phyloP scores from a whole-genome alignment of 1,284 basidiomycete species.

The Hymenochaete sp. region DNA sequence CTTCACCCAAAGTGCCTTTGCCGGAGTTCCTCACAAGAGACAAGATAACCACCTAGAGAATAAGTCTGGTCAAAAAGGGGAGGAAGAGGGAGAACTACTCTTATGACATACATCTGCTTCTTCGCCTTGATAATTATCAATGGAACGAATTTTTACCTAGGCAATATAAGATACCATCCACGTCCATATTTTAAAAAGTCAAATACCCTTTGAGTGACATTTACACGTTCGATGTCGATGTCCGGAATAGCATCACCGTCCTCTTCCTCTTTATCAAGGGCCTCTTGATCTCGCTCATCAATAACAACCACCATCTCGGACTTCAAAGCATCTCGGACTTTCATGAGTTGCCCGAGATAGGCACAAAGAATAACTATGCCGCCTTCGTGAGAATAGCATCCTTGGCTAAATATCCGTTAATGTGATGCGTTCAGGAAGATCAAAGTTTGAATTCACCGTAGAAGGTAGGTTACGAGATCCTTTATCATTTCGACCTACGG shows the following conservation, averaged over 20 bases:
- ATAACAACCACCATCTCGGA: conserved; percentile 50
- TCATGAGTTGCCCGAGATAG: conserved; percentile 63
- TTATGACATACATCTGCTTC: conserved; percentile 41
- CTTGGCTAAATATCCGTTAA: conserved; percentile 36
- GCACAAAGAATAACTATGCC: conserved; percentile 71
- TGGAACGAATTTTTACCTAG: conserved; percentile 62
- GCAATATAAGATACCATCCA: too few relatives aligned
- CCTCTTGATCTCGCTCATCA: conserved; percentile 59
- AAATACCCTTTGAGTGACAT: conserved; percentile 40
- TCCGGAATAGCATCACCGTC: conserved; percentile 30
- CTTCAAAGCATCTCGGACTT: conserved; percentile 42
- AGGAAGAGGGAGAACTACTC: not conserved
- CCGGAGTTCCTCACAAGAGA: conserved; percentile 66
- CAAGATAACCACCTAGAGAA: conserved; percentile 49
- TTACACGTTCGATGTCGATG: conserved; percentile 36
- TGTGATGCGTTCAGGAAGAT: conserved; percentile 6
- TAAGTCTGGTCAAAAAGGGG: not conserved
- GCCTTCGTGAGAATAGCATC: conserved; percentile 47
- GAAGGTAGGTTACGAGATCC: conserved; percentile 60
- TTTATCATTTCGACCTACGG: conserved; percentile 57
- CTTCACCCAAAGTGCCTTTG: conserved; percentile 28
- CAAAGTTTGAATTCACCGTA: conserved; percentile 35
- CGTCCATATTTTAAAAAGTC: too few relatives aligned
- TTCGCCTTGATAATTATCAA: conserved; percentile 72
- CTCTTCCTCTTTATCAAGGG: conserved; percentile 41